These are phyloP conservation scores for Xylogone sp. DNA, from an alignment of 2,329 filamentous ascomycete genomes.

Conservation along the genomic window DNA sequence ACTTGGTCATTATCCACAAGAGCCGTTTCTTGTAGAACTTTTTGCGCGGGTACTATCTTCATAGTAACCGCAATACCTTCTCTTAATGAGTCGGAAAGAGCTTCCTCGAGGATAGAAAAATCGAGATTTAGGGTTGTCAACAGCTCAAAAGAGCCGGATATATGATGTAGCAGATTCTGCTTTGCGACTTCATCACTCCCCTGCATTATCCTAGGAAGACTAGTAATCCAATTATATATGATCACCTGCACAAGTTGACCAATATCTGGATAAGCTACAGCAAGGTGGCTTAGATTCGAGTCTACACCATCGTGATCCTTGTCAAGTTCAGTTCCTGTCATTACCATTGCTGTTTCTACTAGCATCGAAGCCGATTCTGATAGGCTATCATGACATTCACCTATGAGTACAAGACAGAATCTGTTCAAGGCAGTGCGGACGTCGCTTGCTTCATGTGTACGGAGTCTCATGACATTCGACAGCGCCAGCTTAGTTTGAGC, in stretches of 20 bases:
- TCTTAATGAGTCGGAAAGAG: conserved; percentile 64
- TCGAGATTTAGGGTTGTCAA: conserved; percentile 60
- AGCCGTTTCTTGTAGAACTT: conserved; percentile 21
- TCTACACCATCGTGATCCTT: conserved; percentile 27
- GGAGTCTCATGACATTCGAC: conserved; percentile 70
- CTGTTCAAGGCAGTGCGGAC: conserved; percentile 64
- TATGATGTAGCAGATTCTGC: conserved; percentile 65
- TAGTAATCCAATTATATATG: conserved; percentile 76
- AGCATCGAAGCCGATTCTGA: conserved; percentile 66
- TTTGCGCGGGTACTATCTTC: conserved; percentile 9
- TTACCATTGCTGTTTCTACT: conserved; percentile 75
- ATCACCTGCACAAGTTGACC: conserved; percentile 63
- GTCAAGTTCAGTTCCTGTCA: conserved; percentile 51
- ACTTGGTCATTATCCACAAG: conserved; percentile 26
- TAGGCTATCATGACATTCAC: conserved; percentile 74
- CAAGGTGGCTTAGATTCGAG: conserved; percentile 57
- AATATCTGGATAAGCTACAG: conserved; percentile 58
- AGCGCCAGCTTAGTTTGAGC: conserved; percentile 81
- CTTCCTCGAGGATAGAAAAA: conserved; percentile 63
- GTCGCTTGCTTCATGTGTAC: conserved; percentile 64
- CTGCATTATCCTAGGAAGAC: conserved; percentile 79
- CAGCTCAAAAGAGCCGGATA: conserved; percentile 69
- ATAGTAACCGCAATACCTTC: conserved; percentile 59
- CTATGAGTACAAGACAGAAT: conserved; percentile 71
- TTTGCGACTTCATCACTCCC: conserved; percentile 78